A percentile compares a stretch with the other conserved stretches of the same genome.
Evolutionary conservation across 2,329 filamentous ascomycete species (phyloP).

Genomic region (Colletotrichum abscissum): DNA sequence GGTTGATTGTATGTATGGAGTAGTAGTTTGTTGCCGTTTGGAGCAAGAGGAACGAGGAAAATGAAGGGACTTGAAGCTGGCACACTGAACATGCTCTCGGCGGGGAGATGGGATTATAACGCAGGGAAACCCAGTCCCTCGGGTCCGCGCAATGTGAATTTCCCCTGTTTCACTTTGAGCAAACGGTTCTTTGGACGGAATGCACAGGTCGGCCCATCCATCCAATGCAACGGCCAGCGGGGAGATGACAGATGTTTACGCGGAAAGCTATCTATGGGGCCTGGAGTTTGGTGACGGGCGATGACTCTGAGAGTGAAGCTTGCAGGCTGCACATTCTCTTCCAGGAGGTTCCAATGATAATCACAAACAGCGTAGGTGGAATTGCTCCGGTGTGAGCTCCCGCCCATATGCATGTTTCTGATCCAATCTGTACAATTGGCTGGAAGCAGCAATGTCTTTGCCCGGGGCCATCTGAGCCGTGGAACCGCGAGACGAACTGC

Average conservation of each 20-base stretch:
- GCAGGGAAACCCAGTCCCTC: background rate
- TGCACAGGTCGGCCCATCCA: background rate
- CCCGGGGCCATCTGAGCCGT: too few species aligned
- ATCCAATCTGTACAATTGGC: background rate
- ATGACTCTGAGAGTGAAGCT: background rate
- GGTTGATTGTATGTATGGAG: too few species aligned
- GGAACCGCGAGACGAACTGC: background rate
- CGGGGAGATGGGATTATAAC: background rate
- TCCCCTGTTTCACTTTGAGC: constrained; percentile 29
- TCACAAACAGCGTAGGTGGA: background rate
- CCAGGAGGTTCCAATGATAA: background rate
- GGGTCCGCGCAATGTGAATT: background rate
- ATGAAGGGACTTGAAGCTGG: background rate
- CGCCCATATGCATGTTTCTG: background rate
- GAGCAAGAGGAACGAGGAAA: background rate
- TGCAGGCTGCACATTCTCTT: background rate
- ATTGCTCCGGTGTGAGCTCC: background rate
- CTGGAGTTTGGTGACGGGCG: background rate
- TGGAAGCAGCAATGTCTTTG: background rate
- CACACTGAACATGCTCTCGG: background rate
- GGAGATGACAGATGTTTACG: background rate
- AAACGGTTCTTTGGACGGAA: background rate
- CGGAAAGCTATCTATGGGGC: too few species aligned
- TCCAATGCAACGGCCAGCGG: constrained; percentile 1
- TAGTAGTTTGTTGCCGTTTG: background rate